A percentile compares a stretch with the other conserved stretches of the same genome.
phyloP scores from a whole-genome alignment of 441 rosid genomes.

The Jatropha podagrica region DNA sequence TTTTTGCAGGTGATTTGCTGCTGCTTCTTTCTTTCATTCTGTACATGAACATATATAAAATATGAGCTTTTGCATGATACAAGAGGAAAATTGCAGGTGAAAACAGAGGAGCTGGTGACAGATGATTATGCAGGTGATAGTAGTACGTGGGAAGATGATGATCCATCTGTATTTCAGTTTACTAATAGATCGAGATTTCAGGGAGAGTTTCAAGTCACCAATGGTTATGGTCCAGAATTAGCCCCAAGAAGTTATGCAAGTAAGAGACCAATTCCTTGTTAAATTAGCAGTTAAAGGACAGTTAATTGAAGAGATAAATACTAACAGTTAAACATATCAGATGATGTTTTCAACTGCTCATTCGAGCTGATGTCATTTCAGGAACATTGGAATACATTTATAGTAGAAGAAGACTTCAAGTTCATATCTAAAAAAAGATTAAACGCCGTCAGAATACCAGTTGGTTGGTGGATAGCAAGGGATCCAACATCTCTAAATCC shows the following conservation, averaged over 20 bases:
- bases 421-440: constrained; percentile 47
- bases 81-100: constrained; percentile 31
- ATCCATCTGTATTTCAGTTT: constrained; percentile 50
- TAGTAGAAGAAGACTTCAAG: constrained; percentile 56
- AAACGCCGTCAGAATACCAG: constrained; percentile 54
- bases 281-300: background rate
- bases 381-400: constrained; percentile 58
- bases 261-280: constrained; percentile 15
- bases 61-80: background rate
- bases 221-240: constrained; percentile 47
- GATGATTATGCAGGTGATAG: constrained; percentile 37
- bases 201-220: constrained; percentile 61
- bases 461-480: constrained; percentile 71
- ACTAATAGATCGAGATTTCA: constrained; percentile 15
- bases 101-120: constrained; percentile 45
- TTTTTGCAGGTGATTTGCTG: constrained; percentile 34
- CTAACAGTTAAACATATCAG: too few species aligned
- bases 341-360: too few species aligned
- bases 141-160: constrained; percentile 41
- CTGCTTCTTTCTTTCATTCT: background rate
- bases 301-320: too few species aligned
- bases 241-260: constrained; percentile 50
- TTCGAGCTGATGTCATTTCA: constrained; percentile 12
- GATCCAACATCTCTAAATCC: constrained; percentile 51
- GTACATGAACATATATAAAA: background rate